These are phyloP conservation scores for Cyclotella kingstonii DNA, from an alignment of 108 stramenopile genomes.

Conservation along the genomic window DNA sequence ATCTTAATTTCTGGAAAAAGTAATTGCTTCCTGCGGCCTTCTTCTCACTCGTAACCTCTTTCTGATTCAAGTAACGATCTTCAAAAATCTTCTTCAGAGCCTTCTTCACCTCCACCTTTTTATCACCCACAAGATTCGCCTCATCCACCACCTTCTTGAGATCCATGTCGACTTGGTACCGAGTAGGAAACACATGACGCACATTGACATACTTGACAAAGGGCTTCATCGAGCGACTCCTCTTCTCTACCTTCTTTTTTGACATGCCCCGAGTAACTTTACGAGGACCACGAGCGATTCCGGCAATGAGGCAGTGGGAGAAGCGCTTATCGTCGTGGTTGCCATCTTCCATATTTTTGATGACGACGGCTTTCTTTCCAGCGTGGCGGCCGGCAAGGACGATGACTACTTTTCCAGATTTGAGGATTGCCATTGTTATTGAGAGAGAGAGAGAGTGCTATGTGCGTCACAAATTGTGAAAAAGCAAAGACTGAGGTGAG, in stretches of 20 bases:
- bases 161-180: constrained; percentile 95
- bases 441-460: not conserved
- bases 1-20: constrained; percentile 97
- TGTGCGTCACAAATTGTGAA: not conserved
- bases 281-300: constrained; percentile 93
- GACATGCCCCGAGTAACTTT: constrained; percentile 97
- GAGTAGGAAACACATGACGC: constrained; percentile 99
- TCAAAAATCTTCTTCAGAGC: constrained; percentile 95
- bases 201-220: constrained; percentile 99
- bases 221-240: constrained; percentile 95
- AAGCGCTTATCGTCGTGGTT: constrained; percentile 89
- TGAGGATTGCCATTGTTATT: constrained; percentile 43
- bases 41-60: constrained; percentile 91
- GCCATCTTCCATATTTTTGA: constrained; percentile 97
- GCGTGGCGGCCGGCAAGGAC: constrained; percentile 98
- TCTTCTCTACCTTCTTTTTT: constrained; percentile 95
- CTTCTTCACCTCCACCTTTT: constrained; percentile 89
- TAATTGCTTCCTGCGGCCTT: constrained; percentile 93
- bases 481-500: not conserved
- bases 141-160: constrained; percentile 95
- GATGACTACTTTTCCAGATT: constrained; percentile 98
- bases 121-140: constrained; percentile 77
- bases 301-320: constrained; percentile 97
- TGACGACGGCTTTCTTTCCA: constrained; percentile 99
- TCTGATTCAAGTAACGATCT: constrained; percentile 92